A percentile compares a stretch with the other conserved stretches of the same genome.
Conservation (phyloP, 148 eudicot species). For the Tetragonia tetragonoides region DNA sequence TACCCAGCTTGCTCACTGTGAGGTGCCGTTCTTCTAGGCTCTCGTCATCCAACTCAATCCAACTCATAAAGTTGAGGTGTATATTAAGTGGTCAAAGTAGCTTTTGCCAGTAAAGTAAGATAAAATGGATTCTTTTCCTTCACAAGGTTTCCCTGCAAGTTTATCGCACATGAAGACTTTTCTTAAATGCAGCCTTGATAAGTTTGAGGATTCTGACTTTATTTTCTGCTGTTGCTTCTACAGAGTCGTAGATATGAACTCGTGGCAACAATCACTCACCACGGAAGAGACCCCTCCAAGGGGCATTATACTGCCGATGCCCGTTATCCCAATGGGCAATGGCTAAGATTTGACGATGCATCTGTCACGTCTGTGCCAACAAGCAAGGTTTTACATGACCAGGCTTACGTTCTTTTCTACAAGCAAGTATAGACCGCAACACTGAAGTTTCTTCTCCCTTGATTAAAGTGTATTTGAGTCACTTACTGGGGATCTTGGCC, state of each 20-base stretch:
- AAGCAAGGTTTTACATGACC: conserved; percentile 80
- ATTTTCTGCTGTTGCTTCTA: not conserved
- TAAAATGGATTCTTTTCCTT: too few relatives aligned
- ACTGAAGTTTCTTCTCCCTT: not conserved
- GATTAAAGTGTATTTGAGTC: not conserved
- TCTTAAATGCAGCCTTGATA: not conserved
- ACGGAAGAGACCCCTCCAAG: conserved; percentile 86
- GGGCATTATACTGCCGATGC: conserved; percentile 98
- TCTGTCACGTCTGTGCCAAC: conserved; percentile 58
- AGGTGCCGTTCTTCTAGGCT: too few relatives aligned
- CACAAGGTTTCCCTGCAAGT: too few relatives aligned
- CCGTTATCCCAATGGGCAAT: conserved; percentile 59
- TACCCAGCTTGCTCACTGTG: too few relatives aligned
- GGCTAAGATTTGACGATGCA: conserved; percentile 94
- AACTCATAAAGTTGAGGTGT: too few relatives aligned
- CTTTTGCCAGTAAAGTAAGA: too few relatives aligned
- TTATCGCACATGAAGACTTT: too few relatives aligned
- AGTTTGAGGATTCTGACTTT: not conserved
- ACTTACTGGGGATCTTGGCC: not conserved
- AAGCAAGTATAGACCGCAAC: conserved; percentile 48
- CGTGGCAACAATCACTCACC: conserved; percentile 89
- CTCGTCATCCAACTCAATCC: too few relatives aligned
- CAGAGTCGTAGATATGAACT: conserved; percentile 88
- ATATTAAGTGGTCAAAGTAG: too few relatives aligned
- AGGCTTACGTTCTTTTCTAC: conserved; percentile 94